phyloP scores from a whole-genome alignment of 257 asterid species.

The Solanum dulcamara region DNA sequence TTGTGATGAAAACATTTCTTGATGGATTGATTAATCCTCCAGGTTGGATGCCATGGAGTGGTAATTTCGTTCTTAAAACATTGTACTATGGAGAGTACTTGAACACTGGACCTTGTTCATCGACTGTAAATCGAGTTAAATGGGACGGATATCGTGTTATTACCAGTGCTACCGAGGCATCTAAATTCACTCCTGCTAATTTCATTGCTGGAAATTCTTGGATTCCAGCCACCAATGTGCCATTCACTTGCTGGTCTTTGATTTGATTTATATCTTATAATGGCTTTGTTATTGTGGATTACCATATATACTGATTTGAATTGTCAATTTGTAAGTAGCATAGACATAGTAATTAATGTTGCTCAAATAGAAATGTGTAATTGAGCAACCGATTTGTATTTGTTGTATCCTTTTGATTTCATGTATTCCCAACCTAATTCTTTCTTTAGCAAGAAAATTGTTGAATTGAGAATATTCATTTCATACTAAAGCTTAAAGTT shows the following conservation, averaged over 20 bases:
- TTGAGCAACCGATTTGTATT: not conserved
- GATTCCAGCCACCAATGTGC: constrained; percentile 63
- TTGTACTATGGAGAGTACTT: constrained; percentile 72
- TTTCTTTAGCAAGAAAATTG: not conserved
- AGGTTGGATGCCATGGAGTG: constrained; percentile 92
- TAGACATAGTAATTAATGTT: not conserved
- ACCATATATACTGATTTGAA: not conserved
- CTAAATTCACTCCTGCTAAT: constrained; percentile 45
- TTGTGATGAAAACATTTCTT: constrained; percentile 46
- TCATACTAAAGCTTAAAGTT: not conserved
- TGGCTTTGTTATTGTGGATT: not conserved
- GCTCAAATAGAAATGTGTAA: not conserved
- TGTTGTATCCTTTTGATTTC: not conserved
- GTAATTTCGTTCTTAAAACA: constrained; percentile 58
- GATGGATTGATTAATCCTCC: constrained; percentile 53
- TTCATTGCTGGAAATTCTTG: constrained; percentile 67
- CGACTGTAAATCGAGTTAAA: constrained; percentile 46
- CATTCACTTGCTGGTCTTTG: constrained; percentile 62
- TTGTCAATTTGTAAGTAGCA: not conserved
- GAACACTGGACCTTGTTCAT: constrained; percentile 79
- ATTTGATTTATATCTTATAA: not conserved
- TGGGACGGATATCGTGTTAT: constrained; percentile 82
- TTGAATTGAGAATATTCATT: not conserved
- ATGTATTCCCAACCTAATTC: not conserved
- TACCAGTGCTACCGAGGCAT: constrained; percentile 54